Evolutionary conservation across 768 basidiomycete species (phyloP), one percentile per base, ranked within the genome.

Genomic region (Thelephora ganbajun): DNA sequence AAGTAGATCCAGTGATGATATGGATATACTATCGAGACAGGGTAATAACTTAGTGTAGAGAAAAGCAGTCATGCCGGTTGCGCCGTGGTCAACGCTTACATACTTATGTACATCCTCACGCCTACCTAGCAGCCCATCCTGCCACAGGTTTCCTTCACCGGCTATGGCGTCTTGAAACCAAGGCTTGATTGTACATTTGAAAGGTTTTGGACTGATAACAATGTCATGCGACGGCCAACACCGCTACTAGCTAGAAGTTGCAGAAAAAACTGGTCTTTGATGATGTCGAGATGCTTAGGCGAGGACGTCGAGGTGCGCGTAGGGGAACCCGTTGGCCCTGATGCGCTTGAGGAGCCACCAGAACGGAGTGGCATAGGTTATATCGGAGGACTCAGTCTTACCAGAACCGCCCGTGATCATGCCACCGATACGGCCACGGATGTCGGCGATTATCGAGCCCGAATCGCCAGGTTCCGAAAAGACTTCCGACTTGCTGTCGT

Each of bases 281-380:
- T 62, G 41, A 57, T 58, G 52, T 57, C 62, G 6, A 3, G n/a
- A n/a, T 42, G 46, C 66, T 60, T 22, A 43, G 23, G 43, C 67
- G 61, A 23, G 65, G 63, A 54, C 61, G 57, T 26, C 64, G 53
- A 53, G 49, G 39, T 44, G 39, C 35, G 52, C 53, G 35, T 47
- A 18, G 50, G 53, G 23, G 46, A 48, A 7, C 52, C 46, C n/a
- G n/a, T n/a, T n/a, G n/a, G 19, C 33, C 51, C 50, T 35, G 48
- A 55, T 52, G 33, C 9, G 44, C 33, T 13, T 18, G 35, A 34
- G 42, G 48, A 48, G 51, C 34, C 33, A 50, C 13, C 11, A 59
- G 46, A 49, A 56, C 7, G 64, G 60, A 22, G 63, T 61, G 35
- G 50, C 48, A 45, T 63, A 64, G 12, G 63, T 58, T 13, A 59